Evolutionary conservation across 1,284 basidiomycete species (phyloP), one percentile per base, ranked within the genome.

Genomic region (Sporisorium exsertum): DNA sequence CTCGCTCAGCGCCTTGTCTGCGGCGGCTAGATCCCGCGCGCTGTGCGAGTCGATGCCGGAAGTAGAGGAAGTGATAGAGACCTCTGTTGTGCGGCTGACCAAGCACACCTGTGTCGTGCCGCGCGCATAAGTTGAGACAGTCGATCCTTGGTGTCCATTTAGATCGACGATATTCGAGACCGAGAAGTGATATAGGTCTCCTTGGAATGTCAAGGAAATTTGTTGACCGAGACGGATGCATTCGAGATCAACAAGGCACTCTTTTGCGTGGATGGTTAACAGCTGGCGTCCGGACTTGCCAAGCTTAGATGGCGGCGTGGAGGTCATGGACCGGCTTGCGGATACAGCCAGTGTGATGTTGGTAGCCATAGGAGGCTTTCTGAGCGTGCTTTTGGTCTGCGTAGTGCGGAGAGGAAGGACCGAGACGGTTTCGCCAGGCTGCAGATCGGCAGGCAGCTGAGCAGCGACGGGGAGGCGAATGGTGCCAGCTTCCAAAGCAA

Each of bases 141-240:
- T n/a, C 85, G 82, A 32, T 93, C 87, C 71, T 91, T 88, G 58
- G 94, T 75, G 5, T 88, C 87, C 83, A 92, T 91, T 92, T 22
- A 92, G 86, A 79, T 92, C 91, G 43, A 93, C 93, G 93, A 73
- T 0, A 22, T 2, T 27, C 2, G 53, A 27, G 22, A 61, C 27
- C 18, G 0, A 16, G 22, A 54, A 40, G 42, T 55, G 24, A 24
- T 40, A 59, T 8, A 68, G 42, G 2, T 26, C 24, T 20, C 70
- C 72, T 26, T 68, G 78, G 9, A 70, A 67, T 20, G 49, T 49
- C 43, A 75, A 22, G 12, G 64, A 52, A 15, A 68, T 13, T 18
- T 32, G 46, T 29, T 65, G 63, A 22, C 57, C 60, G 3, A 50
- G 51, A 43, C 52, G 54, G 35, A 58, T 10, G 27, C 29, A 70